Evolutionary conservation across 2,329 filamentous ascomycete species (phyloP), one percentile per base, ranked within the genome.

Genomic region (Stagonosporopsis rhizophila): DNA sequence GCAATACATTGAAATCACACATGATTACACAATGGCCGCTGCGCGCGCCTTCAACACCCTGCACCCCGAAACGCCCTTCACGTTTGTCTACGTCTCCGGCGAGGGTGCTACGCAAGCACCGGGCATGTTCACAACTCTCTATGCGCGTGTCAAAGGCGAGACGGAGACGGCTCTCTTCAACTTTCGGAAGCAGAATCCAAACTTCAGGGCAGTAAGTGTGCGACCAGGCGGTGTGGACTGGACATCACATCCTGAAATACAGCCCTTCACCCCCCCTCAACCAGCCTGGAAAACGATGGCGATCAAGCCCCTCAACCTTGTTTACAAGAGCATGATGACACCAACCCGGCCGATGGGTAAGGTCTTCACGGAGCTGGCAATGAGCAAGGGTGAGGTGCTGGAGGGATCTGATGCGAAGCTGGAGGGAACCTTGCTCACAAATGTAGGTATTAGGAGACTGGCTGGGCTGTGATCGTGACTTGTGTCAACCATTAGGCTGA

Each of bases 21-120:
- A 85, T 56, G 83, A 86, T 68, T 91, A 87, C 69, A 75, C 89
- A 1, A 69, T 91, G 1, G 83, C 81, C 2, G 88, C 87, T 0
- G 88, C 87, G 1, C 78, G 81, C 56, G 85, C 87, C 12, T 88
- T 90, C 65, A 71, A 80, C 1, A 71, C 71, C 0, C 73, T 87
- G 12, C 75, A 81, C 2, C 74, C 75, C 14, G 69, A 75, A 4
- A 68, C 79, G 37, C 83, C 85, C 0, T 87, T 92, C 73, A 85
- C 85, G 47, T 92, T 92, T 72, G 80, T 92, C 60, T 89, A 87
- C 68, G 83, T 92, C 27, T 92, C 89, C 0, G 89, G 87, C 44
- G 76, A 79, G 47, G 86, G 86, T 41, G 83, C 87, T 0, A 88
- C 86, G 1, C 81, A 82, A 17, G 75, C 75, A 1, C 88, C 88